A percentile compares a stretch with the other conserved stretches of the same genome.
These are phyloP conservation scores for Aspergillus campestris DNA, from an alignment of 495 filamentous ascomycete species.

Conservation along the genomic window DNA sequence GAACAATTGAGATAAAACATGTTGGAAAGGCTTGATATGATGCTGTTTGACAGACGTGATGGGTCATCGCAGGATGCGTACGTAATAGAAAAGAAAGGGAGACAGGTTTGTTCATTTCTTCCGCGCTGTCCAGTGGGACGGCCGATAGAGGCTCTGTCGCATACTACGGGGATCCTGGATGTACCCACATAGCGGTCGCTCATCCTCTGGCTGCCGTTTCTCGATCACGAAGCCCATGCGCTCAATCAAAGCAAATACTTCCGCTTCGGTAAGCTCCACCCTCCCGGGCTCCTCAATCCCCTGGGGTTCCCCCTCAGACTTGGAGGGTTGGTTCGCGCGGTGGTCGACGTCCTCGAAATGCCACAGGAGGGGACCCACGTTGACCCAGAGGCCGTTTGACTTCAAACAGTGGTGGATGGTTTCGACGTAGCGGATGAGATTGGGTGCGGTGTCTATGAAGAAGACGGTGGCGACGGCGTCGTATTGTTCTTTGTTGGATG, in stretches of 20 bases:
- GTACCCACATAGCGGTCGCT: slow-evolving; percentile 60
- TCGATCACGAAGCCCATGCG: slow-evolving; percentile 71
- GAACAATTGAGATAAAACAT: no score
- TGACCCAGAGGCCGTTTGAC: slow-evolving; percentile 74
- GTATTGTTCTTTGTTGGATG: slow-evolving; percentile 50
- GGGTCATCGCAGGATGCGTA: no score
- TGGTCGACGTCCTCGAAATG: slow-evolving; percentile 60
- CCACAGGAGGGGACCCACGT: slow-evolving; percentile 86
- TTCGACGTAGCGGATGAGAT: slow-evolving; percentile 81
- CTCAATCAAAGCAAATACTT: slow-evolving; percentile 68
- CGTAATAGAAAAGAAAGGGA: no score
- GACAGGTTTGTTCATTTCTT: slow-evolving; percentile 34
- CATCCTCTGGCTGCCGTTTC: slow-evolving; percentile 27
- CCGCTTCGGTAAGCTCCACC: slow-evolving; percentile 81
- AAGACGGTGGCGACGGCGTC: slow-evolving; percentile 85
- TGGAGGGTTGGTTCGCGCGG: slow-evolving; percentile 16
- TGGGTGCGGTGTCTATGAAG: slow-evolving; percentile 95
- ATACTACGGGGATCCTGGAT: slow-evolving; percentile 78
- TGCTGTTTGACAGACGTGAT: no score
- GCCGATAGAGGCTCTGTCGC: slow-evolving; percentile 70
- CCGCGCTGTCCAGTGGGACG: slow-evolving; percentile 75
- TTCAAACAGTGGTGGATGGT: slow-evolving; percentile 70
- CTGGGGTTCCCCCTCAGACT: slow-evolving; percentile 12
- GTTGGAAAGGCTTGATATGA: no score
- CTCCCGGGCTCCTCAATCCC: slow-evolving; percentile 73